These are phyloP conservation scores for Didymosphaeria variabile DNA, from an alignment of 2,329 filamentous ascomycete genomes.

Conservation along the genomic window DNA sequence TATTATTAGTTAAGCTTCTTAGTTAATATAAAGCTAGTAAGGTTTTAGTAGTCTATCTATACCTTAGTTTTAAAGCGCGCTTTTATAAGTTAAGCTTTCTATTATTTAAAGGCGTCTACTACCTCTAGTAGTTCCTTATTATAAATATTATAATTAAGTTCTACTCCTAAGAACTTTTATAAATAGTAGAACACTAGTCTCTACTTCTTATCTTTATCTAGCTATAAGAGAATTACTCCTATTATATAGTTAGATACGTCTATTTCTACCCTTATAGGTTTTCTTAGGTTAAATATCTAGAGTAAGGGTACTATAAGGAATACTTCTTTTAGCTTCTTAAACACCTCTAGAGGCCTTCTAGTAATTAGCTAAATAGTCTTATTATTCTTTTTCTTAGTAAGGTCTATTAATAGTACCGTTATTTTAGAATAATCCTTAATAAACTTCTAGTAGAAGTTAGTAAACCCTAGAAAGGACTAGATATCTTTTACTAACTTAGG, in stretches of 20 bases:
- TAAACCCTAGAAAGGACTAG: not conserved
- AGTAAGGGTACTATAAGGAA: too few relatives aligned
- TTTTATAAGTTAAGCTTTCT: not conserved
- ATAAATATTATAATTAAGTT: conserved; percentile 25
- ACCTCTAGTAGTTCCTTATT: conserved; percentile 20
- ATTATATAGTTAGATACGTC: too few relatives aligned
- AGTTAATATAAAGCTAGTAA: too few relatives aligned
- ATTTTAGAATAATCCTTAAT: not conserved
- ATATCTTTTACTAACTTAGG: not conserved
- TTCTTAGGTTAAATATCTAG: too few relatives aligned
- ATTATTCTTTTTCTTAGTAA: conserved; percentile 6
- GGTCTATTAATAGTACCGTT: not conserved
- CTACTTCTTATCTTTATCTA: conserved; percentile 25
- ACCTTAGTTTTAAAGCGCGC: too few relatives aligned
- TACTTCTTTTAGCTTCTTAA: too few relatives aligned
- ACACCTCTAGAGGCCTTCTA: too few relatives aligned
- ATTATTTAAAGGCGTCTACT: conserved; percentile 2
- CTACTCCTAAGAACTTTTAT: conserved; percentile 17
- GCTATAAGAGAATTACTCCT: not conserved
- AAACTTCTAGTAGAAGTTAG: too few relatives aligned
- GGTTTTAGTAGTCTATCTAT: too few relatives aligned
- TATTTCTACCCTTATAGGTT: too few relatives aligned
- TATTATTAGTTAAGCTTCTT: too few relatives aligned
- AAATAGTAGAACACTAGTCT: conserved; percentile 33
- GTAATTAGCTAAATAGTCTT: not conserved